Base-by-base conservation (phyloP, 495 filamentous ascomycete genomes). In the Clohesyomyces aquaticus region DNA sequence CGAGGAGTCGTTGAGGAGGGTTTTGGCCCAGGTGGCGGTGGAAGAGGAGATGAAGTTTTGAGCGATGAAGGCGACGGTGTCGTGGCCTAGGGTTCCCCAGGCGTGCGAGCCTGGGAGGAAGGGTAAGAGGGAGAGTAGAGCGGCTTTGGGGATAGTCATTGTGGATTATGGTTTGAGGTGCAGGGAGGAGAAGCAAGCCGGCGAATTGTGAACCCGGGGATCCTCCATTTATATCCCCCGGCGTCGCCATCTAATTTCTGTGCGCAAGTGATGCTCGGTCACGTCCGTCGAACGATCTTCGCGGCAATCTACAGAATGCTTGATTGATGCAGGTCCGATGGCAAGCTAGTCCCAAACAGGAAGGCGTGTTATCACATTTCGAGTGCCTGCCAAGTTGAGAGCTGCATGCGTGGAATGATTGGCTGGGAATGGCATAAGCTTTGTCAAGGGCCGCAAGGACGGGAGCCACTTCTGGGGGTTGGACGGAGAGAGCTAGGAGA, bases 71-170 rank as follows among this genome's bases (percentile, higher is more conserved):
- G 71, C 75, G 19, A 76, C 65, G 25, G 75, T 77, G 29, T 67
- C 55, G 52, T 76, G 75, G 38, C 75, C 74, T 1, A 77, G 65
- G 29, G 58, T 53, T 16, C 75, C 74, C 75, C 74, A 77, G 35
- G 72, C 74, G 48, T 53, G 22, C 26, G 52, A 57, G 9, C 27
- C 26, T 11, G 69, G 66, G 46, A 68, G 53, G 32, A 61, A 32
- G 26, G 65, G 35, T 23, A 71, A 43, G 23, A 65, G 52, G 25
- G 52, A 14, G 18, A 60, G 49, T 22, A 65, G 41, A 28, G 51
- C 14, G 51, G 45, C 42, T 32, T 54, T 62, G 38, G 28, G 42
- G 41, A 35, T 19, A 4, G 66, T 38, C 67, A 69, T 69, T 56
- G 18, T 59, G 38, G 28, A 19, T 53, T 52, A 49, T 11, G 52